Percentiles rank a stretch among this genome's conserved stretches.
Evolutionary conservation across 75 land plant species (phyloP).

Genomic region (Sequoiadendron giganteum): DNA sequence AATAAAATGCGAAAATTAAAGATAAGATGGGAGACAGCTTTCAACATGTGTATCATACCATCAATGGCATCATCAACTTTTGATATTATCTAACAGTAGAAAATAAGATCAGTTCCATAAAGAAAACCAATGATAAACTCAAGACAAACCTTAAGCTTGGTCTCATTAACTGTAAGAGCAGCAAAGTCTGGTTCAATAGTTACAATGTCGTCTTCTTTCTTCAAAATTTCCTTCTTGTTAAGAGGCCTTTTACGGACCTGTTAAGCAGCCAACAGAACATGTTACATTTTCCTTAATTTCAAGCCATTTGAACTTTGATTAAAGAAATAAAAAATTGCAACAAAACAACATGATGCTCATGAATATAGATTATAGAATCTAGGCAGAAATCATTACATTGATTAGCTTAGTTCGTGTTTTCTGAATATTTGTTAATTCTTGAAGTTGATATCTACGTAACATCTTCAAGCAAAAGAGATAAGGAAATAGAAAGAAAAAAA

Average conservation of each 20-base stretch:
- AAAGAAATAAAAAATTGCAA: neutral
- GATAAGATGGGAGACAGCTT: neutral
- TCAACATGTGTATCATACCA: neutral
- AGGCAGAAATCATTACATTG: neutral
- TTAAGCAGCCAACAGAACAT: slow-evolving; percentile 8
- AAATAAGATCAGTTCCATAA: neutral
- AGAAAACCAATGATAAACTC: neutral
- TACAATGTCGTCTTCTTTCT: slow-evolving; percentile 91
- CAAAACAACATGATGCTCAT: neutral
- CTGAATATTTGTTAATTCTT: neutral
- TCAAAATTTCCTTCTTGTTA: slow-evolving; percentile 79
- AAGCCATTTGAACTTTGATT: neutral
- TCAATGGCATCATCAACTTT: neutral
- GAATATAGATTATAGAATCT: neutral
- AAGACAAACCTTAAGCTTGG: slow-evolving; percentile 79
- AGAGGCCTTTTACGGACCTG: slow-evolving; percentile 96
- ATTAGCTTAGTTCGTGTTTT: neutral
- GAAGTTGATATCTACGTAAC: neutral
- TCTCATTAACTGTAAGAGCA: slow-evolving; percentile 80
- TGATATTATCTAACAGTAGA: neutral
- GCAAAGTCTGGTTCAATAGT: slow-evolving; percentile 39
- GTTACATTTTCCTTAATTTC: slow-evolving; percentile 4
- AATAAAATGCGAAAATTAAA: neutral
- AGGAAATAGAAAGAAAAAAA: neutral
- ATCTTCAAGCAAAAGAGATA: neutral